Evolutionary conservation across 306 rosid genomes (phyloP), one percentile per base, ranked within the genome.

Genomic region (Adenanthera pavonina): DNA sequence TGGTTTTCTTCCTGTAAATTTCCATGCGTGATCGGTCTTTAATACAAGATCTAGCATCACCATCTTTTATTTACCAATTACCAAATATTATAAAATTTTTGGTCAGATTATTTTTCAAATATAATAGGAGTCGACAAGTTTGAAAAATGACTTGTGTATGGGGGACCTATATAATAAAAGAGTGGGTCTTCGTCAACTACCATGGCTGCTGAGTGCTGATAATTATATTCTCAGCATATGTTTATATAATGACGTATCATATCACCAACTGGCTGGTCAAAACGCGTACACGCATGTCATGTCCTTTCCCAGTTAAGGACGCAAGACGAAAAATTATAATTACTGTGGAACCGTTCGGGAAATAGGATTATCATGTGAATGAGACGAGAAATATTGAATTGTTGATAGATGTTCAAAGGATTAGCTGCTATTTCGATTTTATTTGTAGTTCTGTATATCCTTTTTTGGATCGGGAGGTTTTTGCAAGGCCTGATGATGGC

Each of bases 231-330:
- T 13, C 2, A 10, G 3, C 3, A 43, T 56, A n/a, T 75, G 5
- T 40, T 15, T 25, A 57, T 64, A 20, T 72, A 34, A 51, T 61
- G 40, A 43, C 74, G 51, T 57, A 3, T 12, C 1, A 72, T 8
- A 46, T 52, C 30, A 72, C 30, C 36, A 49, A 64, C 47, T 43
- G 19, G 30, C 48, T 11, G 68, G 84, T 60, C 35, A 34, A 40
- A 12, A 25, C 49, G 70, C 84, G 86, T 86, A 81, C 56, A 83
- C 85, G 89, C 69, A 33, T 84, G 30, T 36, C 52, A 34, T 76
- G 76, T 85, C 59, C 48, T 6, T 17, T 44, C 17, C 14, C 47
- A 47, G 83, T 80, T 17, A 41, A 15, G 62, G 17, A 79, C 82
- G 82, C 47, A 69, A 19, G 20, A 17, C 47, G 2, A 14, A 61